phyloP scores from a whole-genome alignment of 495 filamentous ascomycete species.

The Amphirosellinia nigrospora region DNA sequence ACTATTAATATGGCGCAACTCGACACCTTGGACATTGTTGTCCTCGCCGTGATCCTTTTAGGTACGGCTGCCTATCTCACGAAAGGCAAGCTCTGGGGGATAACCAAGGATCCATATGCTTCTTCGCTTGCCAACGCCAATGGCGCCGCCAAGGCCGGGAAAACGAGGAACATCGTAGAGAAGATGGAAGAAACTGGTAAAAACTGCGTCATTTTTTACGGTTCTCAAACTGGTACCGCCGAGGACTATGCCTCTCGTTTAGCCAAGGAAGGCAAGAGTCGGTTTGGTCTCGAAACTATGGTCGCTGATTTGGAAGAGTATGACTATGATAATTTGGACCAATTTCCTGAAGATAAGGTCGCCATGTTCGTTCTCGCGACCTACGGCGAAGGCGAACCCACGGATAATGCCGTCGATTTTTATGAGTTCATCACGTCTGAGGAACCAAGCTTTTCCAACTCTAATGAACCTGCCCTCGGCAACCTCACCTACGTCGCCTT shows the following conservation, averaged over 20 bases:
- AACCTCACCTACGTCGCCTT: conserved; percentile 95
- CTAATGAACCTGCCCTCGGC: conserved; percentile 75
- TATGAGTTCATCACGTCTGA: conserved; percentile 93
- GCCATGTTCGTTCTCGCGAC: conserved; percentile 96
- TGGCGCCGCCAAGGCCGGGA: conserved; percentile 79
- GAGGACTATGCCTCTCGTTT: conserved; percentile 98
- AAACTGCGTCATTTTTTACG: conserved; percentile 98
- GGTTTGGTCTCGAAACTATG: conserved; percentile 98
- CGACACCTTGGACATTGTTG: conserved; percentile 91
- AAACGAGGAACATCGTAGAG: conserved; percentile 89
- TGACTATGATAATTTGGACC: conserved; percentile 93
- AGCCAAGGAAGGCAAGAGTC: conserved; percentile 95
- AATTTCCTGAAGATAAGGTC: conserved; percentile 86
- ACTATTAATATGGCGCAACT: conserved; percentile 81
- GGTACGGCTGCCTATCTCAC: conserved; percentile 96
- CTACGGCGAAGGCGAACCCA: conserved; percentile 98
- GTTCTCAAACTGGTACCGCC: conserved; percentile 96
- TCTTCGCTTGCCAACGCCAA: conserved; percentile 69
- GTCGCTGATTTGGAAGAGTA: conserved; percentile 98
- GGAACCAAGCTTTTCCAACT: conserved; percentile 79
- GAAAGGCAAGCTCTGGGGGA: conserved; percentile 90
- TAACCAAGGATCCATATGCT: conserved; percentile 87
- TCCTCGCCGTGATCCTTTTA: conserved; percentile 81
- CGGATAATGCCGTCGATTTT: conserved; percentile 98
- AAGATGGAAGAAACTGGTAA: conserved; percentile 95